These are phyloP conservation scores for Chlorella vulgaris DNA, from an alignment of 139 green algal genomes.

Conservation along the genomic window DNA sequence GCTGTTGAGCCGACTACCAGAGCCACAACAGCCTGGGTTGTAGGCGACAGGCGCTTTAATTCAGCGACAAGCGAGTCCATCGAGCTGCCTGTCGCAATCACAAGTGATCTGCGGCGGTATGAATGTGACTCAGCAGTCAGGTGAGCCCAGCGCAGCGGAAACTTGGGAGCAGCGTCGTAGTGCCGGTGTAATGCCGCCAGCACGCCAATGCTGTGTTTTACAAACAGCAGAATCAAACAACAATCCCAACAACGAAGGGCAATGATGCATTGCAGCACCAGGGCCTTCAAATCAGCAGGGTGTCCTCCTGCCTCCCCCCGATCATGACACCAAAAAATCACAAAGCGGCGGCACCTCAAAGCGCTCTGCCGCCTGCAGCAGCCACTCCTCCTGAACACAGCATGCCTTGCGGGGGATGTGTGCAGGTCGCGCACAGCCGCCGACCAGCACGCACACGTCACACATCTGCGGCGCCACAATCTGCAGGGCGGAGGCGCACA, in stretches of 20 bases:
- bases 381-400: constrained; percentile 45
- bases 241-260: too few relatives aligned
- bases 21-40: constrained; percentile 3
- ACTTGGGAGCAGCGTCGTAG: too few relatives aligned
- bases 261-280: too few relatives aligned
- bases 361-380: constrained; percentile 36
- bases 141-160: too few relatives aligned
- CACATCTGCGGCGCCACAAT: constrained; percentile 11
- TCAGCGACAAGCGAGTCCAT: not conserved
- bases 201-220: too few relatives aligned
- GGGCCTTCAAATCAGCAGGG: too few relatives aligned
- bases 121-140: too few relatives aligned
- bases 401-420: not conserved
- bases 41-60: not conserved
- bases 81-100: too few relatives aligned
- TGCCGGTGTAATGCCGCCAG: too few relatives aligned
- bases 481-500: not conserved
- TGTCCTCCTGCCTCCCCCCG: not conserved
- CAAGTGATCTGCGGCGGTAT: too few relatives aligned
- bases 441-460: constrained; percentile 37
- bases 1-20: not conserved
- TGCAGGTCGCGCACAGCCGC: not conserved
- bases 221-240: too few relatives aligned
- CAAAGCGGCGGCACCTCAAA: constrained; percentile 17
- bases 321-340: not conserved